Percentiles rank a stretch among this genome's conserved stretches.
Conservation (phyloP, 306 rosid species). For the Rubus idaeus region DNA sequence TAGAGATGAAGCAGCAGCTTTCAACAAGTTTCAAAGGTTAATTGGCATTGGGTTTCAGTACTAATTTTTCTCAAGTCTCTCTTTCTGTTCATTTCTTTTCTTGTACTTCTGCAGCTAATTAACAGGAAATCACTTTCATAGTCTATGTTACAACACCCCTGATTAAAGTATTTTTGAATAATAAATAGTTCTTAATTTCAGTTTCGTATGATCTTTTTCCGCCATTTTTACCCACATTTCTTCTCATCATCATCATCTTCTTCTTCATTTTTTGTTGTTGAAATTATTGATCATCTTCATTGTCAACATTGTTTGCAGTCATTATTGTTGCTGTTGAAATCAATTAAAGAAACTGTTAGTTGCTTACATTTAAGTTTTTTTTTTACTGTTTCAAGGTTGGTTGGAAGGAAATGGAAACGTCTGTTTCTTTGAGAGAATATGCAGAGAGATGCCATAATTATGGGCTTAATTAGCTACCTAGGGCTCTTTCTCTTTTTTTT, state of each 20-base stretch:
- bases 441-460: constrained; percentile 1
- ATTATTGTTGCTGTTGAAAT: background rate
- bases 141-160: constrained; percentile 3
- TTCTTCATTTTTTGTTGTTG: background rate
- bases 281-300: background rate
- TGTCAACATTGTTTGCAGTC: background rate
- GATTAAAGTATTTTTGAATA: background rate
- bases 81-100: constrained; percentile 12
- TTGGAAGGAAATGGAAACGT: constrained; percentile 8
- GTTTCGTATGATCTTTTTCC: background rate
- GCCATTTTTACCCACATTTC: background rate
- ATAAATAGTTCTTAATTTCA: background rate
- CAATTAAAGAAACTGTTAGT: background rate
- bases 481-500: constrained; percentile 8
- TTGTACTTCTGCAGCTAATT: background rate
- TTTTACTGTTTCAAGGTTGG: background rate
- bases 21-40: constrained; percentile 11
- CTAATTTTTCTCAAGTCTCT: constrained; percentile 14
- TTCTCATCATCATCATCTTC: background rate
- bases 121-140: background rate
- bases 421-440: constrained; percentile 4
- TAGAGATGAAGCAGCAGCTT: constrained; percentile 50
- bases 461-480: background rate
- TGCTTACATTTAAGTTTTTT: constrained; percentile 1
- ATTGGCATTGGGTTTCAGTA: constrained; percentile 22